Evolutionary conservation across 495 filamentous ascomycete species (phyloP).

Genomic region (Pyrenula aspistea): DNA sequence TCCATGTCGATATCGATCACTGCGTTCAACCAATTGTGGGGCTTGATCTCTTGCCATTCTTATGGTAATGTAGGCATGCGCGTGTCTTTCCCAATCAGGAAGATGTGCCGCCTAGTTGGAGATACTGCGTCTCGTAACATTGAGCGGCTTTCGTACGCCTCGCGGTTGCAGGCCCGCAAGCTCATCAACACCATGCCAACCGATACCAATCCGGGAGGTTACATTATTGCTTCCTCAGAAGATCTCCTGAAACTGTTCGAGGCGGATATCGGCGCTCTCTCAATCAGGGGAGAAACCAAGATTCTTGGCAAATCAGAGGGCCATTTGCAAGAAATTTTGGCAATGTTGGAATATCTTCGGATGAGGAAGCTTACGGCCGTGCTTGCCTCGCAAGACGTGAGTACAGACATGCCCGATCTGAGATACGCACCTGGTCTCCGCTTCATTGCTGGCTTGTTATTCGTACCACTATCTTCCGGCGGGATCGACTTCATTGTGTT

Average conservation of each 20-base stretch:
- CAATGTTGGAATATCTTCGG: constrained; percentile 75
- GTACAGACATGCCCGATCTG: constrained; percentile 72
- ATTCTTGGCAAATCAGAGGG: constrained; percentile 58
- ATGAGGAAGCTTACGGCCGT: constrained; percentile 68
- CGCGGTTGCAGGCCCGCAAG: constrained; percentile 68
- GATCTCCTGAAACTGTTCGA: constrained; percentile 79
- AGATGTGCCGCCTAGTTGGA: constrained; percentile 87
- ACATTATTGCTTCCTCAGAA: constrained; percentile 84
- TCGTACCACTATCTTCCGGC: constrained; percentile 68
- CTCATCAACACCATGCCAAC: constrained; percentile 71
- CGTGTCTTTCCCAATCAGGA: constrained; percentile 81
- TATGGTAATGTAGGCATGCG: constrained; percentile 73
- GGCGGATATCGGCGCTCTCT: constrained; percentile 79
- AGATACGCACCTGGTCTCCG: constrained; percentile 69
- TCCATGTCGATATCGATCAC: constrained; percentile 95
- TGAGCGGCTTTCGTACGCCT: constrained; percentile 78
- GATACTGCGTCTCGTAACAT: constrained; percentile 83
- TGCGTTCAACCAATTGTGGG: constrained; percentile 77
- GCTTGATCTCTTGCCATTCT: constrained; percentile 76
- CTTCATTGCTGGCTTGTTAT: constrained; percentile 66
- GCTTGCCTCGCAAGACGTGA: constrained; percentile 64
- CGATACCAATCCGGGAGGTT: constrained; percentile 74
- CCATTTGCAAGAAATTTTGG: constrained; percentile 73
- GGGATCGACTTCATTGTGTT: constrained; percentile 87
- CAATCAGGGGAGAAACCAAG: constrained; percentile 79